Evolutionary conservation across 495 filamentous ascomycete species (phyloP).

Genomic region (Hypoxylon lenormandii): DNA sequence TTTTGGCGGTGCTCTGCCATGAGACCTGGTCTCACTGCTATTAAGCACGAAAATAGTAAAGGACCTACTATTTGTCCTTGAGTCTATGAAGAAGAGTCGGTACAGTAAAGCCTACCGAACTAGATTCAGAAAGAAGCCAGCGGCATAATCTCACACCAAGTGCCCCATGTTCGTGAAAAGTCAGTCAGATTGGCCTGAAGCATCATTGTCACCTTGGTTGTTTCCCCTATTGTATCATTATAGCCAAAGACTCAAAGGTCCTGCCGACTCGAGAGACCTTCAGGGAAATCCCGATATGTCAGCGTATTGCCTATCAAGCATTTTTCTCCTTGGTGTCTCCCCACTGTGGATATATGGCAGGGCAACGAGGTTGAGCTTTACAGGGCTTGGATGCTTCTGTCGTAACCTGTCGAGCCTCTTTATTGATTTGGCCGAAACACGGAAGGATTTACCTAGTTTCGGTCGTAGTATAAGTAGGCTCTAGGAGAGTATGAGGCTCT

Average conservation of each 20-base stretch:
- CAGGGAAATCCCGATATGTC: no score
- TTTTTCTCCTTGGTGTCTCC: not conserved
- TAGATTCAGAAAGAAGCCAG: not conserved
- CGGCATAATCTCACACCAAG: not conserved
- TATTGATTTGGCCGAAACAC: not conserved
- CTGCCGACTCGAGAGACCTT: no score
- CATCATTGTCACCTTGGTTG: not conserved
- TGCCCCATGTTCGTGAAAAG: not conserved
- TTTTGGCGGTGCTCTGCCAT: conserved; percentile 7
- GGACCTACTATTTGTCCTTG: conserved; percentile 5
- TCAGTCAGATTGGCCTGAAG: not conserved
- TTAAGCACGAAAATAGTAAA: conserved; percentile 9
- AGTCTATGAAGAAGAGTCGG: not conserved
- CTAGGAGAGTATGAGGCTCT: conserved; percentile 18
- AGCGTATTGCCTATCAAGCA: not conserved
- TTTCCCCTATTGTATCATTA: not conserved
- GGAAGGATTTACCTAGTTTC: not conserved
- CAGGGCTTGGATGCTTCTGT: not conserved
- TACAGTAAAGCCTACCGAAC: not conserved
- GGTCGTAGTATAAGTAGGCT: conserved; percentile 1
- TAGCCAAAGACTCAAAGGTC: no score
- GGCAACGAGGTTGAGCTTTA: not conserved
- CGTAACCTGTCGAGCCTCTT: not conserved
- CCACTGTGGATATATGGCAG: not conserved
- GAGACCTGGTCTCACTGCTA: conserved; percentile 34